Conservation (phyloP, 2,329 filamentous ascomycete genomes). For the Aureobasidium sp. region DNA sequence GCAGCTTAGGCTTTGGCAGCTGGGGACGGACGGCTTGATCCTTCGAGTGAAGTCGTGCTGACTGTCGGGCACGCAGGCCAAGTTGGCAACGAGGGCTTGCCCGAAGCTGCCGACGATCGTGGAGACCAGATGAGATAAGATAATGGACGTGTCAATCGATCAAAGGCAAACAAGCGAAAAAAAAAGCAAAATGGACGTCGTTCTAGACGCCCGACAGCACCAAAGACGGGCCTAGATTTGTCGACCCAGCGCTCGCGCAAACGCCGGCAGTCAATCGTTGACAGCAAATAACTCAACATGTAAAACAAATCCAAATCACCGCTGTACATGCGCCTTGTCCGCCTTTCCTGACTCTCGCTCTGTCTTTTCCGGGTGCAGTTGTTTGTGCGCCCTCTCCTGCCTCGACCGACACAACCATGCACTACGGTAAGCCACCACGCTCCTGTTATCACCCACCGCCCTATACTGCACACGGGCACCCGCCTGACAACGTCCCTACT, state of each 20-base stretch:
- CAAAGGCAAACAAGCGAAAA: background rate
- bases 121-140: constrained; percentile 1
- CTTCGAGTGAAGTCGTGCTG: background rate
- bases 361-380: background rate
- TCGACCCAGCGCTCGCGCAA: background rate
- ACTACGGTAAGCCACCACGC: constrained; percentile 17
- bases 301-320: background rate
- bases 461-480: background rate
- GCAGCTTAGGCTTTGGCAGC: background rate
- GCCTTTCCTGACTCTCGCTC: constrained; percentile 1
- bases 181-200: background rate
- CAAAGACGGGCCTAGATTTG: background rate
- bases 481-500: background rate
- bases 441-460: background rate
- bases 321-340: background rate
- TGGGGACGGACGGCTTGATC: background rate
- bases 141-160: background rate
- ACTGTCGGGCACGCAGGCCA: background rate
- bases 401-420: constrained; percentile 12
- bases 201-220: background rate
- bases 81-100: background rate
- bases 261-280: background rate
- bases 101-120: background rate
- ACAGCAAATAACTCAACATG: constrained; percentile 1
- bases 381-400: background rate